These are phyloP conservation scores for Verruconis gallopava DNA, from an alignment of 2,329 filamentous ascomycete species.

Conservation along the genomic window DNA sequence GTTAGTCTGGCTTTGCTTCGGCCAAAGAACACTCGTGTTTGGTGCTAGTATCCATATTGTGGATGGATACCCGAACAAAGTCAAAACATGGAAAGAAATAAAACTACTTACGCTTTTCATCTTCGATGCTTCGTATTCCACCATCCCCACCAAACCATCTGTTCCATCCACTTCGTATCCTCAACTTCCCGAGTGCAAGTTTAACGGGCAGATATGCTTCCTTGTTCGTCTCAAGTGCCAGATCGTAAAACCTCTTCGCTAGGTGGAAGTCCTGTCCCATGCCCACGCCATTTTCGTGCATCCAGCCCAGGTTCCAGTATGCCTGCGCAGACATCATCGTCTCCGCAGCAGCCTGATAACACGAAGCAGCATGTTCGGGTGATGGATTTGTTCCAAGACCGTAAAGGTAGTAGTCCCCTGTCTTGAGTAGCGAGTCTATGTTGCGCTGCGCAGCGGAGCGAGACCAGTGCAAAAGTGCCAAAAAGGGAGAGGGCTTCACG, in stretches of 20 bases:
- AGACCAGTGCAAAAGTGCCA: constrained; percentile 89
- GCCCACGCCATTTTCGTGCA: constrained; percentile 94
- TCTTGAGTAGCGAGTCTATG: constrained; percentile 88
- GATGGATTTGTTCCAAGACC: constrained; percentile 64
- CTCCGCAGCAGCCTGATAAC: constrained; percentile 86
- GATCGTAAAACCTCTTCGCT: constrained; percentile 90
- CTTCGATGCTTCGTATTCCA: constrained; percentile 53
- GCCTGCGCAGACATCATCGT: constrained; percentile 87
- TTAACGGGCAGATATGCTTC: constrained; percentile 93
- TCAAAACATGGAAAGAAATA: neutral
- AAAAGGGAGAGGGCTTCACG: constrained; percentile 37
- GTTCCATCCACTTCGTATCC: constrained; percentile 86
- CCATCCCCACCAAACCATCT: constrained; percentile 79
- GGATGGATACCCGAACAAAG: too few relatives aligned
- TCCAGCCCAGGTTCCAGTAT: constrained; percentile 95
- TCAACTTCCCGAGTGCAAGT: constrained; percentile 72
- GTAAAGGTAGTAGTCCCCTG: constrained; percentile 91
- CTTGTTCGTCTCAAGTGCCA: constrained; percentile 74
- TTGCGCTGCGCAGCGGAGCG: constrained; percentile 87
- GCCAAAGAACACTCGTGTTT: too few relatives aligned
- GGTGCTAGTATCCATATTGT: neutral
- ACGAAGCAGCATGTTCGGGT: constrained; percentile 71
- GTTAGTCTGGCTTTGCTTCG: neutral
- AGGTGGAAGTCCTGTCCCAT: constrained; percentile 93
- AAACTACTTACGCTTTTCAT: constrained; percentile 58